Base-by-base conservation (phyloP, 768 basidiomycete species). In the Lentinula sp. region DNA sequence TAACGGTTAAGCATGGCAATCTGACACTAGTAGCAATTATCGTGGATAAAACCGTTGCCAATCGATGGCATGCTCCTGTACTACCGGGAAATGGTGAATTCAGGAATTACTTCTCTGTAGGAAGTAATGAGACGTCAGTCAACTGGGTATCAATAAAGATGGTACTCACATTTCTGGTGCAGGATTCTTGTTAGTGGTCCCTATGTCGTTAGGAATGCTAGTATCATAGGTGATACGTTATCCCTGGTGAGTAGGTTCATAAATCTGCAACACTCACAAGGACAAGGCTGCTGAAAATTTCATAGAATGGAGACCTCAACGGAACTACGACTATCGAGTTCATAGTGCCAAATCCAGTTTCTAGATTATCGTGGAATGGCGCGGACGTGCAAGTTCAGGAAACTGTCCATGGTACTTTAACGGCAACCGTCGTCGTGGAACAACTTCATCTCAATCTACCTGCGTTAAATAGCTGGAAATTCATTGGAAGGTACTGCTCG, bases 161-260 rank as follows among this genome's bases (percentile, higher is more conserved):
- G 10, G 18, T 60, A 28, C 41, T 39, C 37, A 36, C 13, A 6
- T 1, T 16, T 28, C 50, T 37, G 35, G 0, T 62, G 4, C 57
- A 79, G 78, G 15, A 72, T 79, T 35, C 72, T 81, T 45, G 75
- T 85, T 52, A 74, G 77, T 37, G 84, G 84, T 0, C 83, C 84
- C 1, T 84, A 84, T 61, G 68, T 85, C 20, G 74, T 85, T 4
- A 78, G 84, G 20, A 79, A 75, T 10, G 84, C 83, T 8, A 66
- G 70, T 2, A 74, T 85, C 46, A 61, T 60, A 2, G 72, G 71
- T 15, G 68, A 74, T 39, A 78, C 72, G 1, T 63, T 80, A 6
- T 60, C 64, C 36, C 59, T 79, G 71, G 76, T 75, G 53, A 54
- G 70, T 53, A 6, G 16, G 60, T 23, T 45, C 60, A 23, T 13